Percentiles rank a stretch among this genome's conserved stretches.
phyloP scores from a whole-genome alignment of 202 grass and related monocot species.

The Saccharum hybrid region DNA sequence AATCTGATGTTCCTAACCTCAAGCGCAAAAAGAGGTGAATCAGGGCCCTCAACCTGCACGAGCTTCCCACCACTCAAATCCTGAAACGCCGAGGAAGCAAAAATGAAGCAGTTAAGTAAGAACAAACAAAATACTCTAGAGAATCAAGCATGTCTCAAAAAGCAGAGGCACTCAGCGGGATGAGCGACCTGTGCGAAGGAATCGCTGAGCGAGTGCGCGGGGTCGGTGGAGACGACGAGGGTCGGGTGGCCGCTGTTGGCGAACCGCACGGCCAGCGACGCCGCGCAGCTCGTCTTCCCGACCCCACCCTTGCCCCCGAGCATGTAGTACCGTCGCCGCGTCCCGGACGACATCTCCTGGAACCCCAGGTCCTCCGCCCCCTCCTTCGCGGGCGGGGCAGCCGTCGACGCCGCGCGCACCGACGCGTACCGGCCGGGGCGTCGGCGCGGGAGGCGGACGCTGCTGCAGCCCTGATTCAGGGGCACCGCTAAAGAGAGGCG shows the following conservation, averaged over 20 bases:
- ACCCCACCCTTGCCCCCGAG: constrained; percentile 93
- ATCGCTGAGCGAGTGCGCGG: constrained; percentile 90
- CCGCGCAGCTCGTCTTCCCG: constrained; percentile 94
- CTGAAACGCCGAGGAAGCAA: constrained; percentile 39
- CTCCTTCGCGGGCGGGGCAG: constrained; percentile 53
- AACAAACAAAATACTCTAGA: neutral
- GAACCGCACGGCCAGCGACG: constrained; percentile 90
- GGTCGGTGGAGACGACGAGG: constrained; percentile 88
- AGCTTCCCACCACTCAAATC: constrained; percentile 86
- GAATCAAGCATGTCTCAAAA: constrained; percentile 5
- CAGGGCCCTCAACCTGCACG: constrained; percentile 74
- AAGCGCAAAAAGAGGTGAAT: constrained; percentile 78
- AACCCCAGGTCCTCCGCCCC: constrained; percentile 54
- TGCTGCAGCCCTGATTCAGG: constrained; percentile 6
- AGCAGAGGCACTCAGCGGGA: neutral
- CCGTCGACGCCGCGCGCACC: constrained; percentile 43
- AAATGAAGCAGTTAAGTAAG: neutral
- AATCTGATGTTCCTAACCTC: constrained; percentile 63
- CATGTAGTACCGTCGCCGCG: constrained; percentile 81
- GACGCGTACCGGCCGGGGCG: constrained; percentile 28
- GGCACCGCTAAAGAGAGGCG: constrained; percentile 29
- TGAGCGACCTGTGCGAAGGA: constrained; percentile 76
- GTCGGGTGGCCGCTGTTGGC: constrained; percentile 92
- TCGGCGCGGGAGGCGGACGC: constrained; percentile 25
- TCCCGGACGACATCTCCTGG: constrained; percentile 72